Conservation (phyloP, 1,284 basidiomycete genomes). For the Vanrija pseudolonga region DNA sequence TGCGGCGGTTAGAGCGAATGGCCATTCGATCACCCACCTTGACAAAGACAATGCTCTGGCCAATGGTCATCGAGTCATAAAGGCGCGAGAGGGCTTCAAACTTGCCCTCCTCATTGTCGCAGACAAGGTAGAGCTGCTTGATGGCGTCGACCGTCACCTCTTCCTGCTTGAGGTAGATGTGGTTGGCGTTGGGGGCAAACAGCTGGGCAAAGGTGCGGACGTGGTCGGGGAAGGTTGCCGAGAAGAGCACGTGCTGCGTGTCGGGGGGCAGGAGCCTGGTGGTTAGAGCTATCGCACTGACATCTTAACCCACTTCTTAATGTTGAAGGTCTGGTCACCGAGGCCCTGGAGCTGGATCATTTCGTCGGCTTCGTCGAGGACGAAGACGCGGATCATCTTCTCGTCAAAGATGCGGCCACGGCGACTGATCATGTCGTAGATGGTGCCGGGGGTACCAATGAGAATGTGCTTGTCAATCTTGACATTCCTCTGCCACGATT, state of each 20-base stretch:
- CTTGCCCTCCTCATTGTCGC: constrained; percentile 81
- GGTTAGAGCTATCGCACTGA: constrained; percentile 2
- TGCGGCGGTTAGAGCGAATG: neutral
- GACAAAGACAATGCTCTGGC: constrained; percentile 97
- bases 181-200: constrained; percentile 92
- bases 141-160: constrained; percentile 94
- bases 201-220: constrained; percentile 85
- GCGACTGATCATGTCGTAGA: constrained; percentile 70
- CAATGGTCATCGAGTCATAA: constrained; percentile 88
- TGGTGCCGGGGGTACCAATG: constrained; percentile 94
- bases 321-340: constrained; percentile 91
- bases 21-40: constrained; percentile 56
- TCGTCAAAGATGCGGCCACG: constrained; percentile 57
- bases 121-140: constrained; percentile 97
- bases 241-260: constrained; percentile 91
- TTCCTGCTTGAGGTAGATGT: constrained; percentile 91
- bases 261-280: constrained; percentile 43
- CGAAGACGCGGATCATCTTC: constrained; percentile 82
- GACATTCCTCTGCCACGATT: constrained; percentile 53
- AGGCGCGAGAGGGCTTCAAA: constrained; percentile 91
- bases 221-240: constrained; percentile 93
- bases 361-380: constrained; percentile 97
- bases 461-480: constrained; percentile 84
- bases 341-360: constrained; percentile 96
- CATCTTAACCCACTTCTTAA: constrained; percentile 79